Evolutionary conservation across 805 yeast species (phyloP).

Genomic region (Pichia gijzeniarum): DNA sequence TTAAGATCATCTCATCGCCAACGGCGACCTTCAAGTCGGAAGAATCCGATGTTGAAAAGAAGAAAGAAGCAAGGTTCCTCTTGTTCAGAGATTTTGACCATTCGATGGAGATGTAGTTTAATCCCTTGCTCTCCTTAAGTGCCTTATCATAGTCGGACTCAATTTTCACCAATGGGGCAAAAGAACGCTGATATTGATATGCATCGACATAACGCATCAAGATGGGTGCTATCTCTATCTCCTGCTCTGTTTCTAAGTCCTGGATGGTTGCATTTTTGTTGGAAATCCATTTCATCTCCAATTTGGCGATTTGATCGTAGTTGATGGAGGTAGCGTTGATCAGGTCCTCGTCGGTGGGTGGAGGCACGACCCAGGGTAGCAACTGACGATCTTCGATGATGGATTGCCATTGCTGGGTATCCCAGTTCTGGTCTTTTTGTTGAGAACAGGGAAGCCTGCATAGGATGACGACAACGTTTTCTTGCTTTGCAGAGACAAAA

Average conservation of each 20-base stretch:
- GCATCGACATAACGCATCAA: slow-evolving; percentile 76
- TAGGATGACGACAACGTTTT: slow-evolving; percentile 76
- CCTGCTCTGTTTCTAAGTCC: slow-evolving; percentile 48
- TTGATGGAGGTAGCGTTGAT: slow-evolving; percentile 51
- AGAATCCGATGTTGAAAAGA: slow-evolving; percentile 60
- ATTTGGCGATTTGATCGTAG: slow-evolving; percentile 56
- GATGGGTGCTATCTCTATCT: slow-evolving; percentile 61
- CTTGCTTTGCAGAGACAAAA: slow-evolving; percentile 79
- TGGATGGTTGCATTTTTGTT: slow-evolving; percentile 65
- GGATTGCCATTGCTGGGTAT: slow-evolving; percentile 80
- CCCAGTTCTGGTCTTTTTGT: slow-evolving; percentile 74
- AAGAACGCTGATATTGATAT: slow-evolving; percentile 75
- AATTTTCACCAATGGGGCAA: slow-evolving; percentile 73
- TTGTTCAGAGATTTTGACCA: slow-evolving; percentile 71
- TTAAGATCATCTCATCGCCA: slow-evolving; percentile 75
- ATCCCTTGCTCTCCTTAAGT: slow-evolving; percentile 68
- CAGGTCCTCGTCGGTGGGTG: slow-evolving; percentile 59
- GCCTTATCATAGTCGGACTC: slow-evolving; percentile 78
- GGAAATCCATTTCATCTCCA: slow-evolving; percentile 79
- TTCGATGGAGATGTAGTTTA: slow-evolving; percentile 61
- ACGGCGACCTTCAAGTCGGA: slow-evolving; percentile 64
- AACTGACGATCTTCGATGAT: slow-evolving; percentile 74
- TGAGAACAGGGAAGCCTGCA: slow-evolving; percentile 89
- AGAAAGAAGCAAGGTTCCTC: slow-evolving; percentile 61
- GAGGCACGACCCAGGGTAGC: slow-evolving; percentile 73